Percentiles rank a stretch among this genome's conserved stretches.
Evolutionary conservation across 179 eudicot species (phyloP).

Genomic region (Silene coronaria): DNA sequence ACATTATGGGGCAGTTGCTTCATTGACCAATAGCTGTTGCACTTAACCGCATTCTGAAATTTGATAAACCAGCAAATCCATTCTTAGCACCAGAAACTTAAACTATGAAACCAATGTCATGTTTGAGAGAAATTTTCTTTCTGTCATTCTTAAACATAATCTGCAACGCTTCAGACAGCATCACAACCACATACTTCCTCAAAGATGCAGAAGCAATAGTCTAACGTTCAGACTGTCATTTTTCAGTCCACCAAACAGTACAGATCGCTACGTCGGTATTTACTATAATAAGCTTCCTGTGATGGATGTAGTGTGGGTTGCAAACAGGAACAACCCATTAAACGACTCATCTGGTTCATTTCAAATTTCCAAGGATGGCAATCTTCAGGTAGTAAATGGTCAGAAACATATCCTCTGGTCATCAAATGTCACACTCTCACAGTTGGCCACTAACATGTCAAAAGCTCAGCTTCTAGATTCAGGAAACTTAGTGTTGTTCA

Average conservation of each 20-base stretch:
- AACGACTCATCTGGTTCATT: conserved; percentile 19
- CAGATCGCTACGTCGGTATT: conserved; percentile 24
- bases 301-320: conserved; percentile 26
- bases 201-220: background rate
- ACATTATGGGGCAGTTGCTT: too few species aligned
- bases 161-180: background rate
- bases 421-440: conserved; percentile 16
- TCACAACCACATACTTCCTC: conserved; percentile 3
- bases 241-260: conserved; percentile 29
- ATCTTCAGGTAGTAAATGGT: conserved; percentile 23
- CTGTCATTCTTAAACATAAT: background rate
- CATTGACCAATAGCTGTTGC: background rate
- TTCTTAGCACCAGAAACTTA: background rate
- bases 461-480: conserved; percentile 27
- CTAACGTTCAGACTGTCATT: conserved; percentile 19
- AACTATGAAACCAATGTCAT: background rate
- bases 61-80: background rate
- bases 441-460: background rate
- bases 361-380: conserved; percentile 19
- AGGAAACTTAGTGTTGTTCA: conserved; percentile 22
- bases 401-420: conserved; percentile 25
- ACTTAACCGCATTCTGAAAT: background rate
- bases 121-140: conserved; percentile 9
- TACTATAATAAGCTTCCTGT: conserved; percentile 22
- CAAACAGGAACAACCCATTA: conserved; percentile 25